Evolutionary conservation across 352 stramenopile genomes (phyloP).

Genomic region (Globisporangium uncinulatum): DNA sequence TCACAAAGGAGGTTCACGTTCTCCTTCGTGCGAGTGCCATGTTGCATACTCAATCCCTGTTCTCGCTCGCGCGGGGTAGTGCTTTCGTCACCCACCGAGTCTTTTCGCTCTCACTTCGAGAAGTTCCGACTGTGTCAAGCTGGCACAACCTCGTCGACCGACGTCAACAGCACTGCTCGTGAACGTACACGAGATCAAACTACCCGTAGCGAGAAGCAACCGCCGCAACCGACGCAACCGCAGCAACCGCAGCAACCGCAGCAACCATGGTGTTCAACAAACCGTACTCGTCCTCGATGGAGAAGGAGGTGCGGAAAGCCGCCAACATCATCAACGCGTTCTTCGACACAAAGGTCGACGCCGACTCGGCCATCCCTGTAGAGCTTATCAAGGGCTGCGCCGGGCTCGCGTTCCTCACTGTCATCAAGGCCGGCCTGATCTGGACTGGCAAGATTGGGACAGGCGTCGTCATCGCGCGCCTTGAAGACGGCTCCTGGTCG

Average conservation of each 20-base stretch:
- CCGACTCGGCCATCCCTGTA: constrained; percentile 70
- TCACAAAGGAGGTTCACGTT: too few relatives aligned
- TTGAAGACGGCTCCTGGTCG: constrained; percentile 83
- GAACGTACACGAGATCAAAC: too few relatives aligned
- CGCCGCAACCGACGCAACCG: background rate
- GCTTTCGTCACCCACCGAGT: too few relatives aligned
- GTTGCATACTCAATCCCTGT: too few relatives aligned
- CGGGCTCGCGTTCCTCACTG: constrained; percentile 80
- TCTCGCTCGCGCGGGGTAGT: too few relatives aligned
- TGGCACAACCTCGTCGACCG: too few relatives aligned
- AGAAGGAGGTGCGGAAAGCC: constrained; percentile 82
- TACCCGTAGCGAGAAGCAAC: too few relatives aligned
- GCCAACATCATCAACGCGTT: constrained; percentile 82
- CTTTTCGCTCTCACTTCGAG: too few relatives aligned
- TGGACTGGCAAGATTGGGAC: constrained; percentile 83
- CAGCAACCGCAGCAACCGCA: background rate
- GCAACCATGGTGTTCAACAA: constrained; percentile 73
- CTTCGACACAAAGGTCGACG: constrained; percentile 66
- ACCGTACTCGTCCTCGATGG: constrained; percentile 83
- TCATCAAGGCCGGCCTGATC: constrained; percentile 82
- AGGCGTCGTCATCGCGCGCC: constrained; percentile 67
- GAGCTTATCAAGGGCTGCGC: constrained; percentile 74
- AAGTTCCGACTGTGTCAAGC: too few relatives aligned
- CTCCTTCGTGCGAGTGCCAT: too few relatives aligned
- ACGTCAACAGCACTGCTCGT: too few relatives aligned